Evolutionary conservation across 164 flowering plant genomes (phyloP).

Genomic region (Kalanchoe fedtschenkoi): DNA sequence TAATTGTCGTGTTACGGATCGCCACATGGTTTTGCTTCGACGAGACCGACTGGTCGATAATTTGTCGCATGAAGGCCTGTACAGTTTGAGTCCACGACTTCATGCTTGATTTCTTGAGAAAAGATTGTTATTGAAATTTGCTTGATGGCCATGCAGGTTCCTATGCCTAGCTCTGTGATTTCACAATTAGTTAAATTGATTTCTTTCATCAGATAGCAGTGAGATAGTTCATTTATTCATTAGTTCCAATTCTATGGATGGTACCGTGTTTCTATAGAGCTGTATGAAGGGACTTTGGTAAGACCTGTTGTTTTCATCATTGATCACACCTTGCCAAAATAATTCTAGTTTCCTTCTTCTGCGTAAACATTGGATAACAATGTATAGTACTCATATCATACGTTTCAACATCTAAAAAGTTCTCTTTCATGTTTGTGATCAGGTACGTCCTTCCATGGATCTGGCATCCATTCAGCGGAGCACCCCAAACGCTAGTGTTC

Average conservation of each 20-base stretch:
- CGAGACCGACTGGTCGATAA: too few species aligned
- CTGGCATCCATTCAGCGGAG: slow-evolving; percentile 65
- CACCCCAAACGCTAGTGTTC: slow-evolving; percentile 58
- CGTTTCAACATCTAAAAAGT: slow-evolving; percentile 29
- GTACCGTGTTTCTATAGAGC: slow-evolving; percentile 35
- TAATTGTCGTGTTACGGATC: too few species aligned
- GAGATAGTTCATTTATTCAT: too few species aligned
- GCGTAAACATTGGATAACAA: slow-evolving; percentile 61
- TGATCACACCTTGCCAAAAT: slow-evolving; percentile 37
- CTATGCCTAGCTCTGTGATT: too few species aligned
- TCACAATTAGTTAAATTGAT: too few species aligned
- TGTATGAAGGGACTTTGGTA: slow-evolving; percentile 57
- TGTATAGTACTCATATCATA: slow-evolving; percentile 51
- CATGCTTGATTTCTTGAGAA: too few species aligned
- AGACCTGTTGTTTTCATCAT: slow-evolving; percentile 38
- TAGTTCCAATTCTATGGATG: slow-evolving; percentile 14
- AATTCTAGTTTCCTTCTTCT: slow-evolving; percentile 53
- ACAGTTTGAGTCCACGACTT: too few species aligned
- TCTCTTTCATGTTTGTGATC: slow-evolving; percentile 22
- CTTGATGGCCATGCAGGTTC: too few species aligned
- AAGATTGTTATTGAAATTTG: too few species aligned
- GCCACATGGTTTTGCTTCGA: too few species aligned
- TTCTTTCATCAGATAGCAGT: too few species aligned
- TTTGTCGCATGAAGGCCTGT: too few species aligned
- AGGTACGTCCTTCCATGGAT: slow-evolving; percentile 56